Base-by-base conservation (phyloP, 805 yeast species). In the Wickerhamomyces bisporus region DNA sequence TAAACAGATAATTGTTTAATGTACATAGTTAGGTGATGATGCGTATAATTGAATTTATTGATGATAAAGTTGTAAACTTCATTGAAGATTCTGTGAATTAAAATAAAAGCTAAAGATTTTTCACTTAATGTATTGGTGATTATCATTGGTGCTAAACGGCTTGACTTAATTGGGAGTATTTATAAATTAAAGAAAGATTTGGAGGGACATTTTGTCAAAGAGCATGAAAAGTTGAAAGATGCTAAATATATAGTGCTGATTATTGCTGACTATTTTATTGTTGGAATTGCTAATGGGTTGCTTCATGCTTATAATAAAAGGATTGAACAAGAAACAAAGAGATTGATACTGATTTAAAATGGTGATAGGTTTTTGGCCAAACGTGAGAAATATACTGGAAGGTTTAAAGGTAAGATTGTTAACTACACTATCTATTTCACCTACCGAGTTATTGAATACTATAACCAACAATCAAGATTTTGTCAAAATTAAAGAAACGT, bases 221-320 rank as follows among this genome's bases (percentile, higher is more conserved):
- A 49, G 28, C 31, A 24, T 12, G 38, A 47, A 4, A 42, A 40
- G 37, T 40, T 59, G 4, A 41, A 41, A 13, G 30, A 34, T 1
- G 61, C 63, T 3, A 48, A 54, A 18, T 38, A 52, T 24, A 50
- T 60, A 14, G 57, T 51, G 5, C 35, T 62, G 17, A 42, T 60
- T 15, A 65, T 65, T 26, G 65, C 61, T 17, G 66, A 65, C 3
- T 49, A 51, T 35, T 48, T 46, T 18, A 62, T 56, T 24, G 44
- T 44, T 15, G 67, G 61, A 38, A 26, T 61, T 3, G 53, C 49
- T 12, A 66, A 66, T 26, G 66, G 62, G 38, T 20, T 62, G 6
- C 46, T 53, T 4, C 38, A 44, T 35, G 32, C 36, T 5, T 63
- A 43, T 38, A 29, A 37, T 2, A 42, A 48, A 4, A 44, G 47